Evolutionary conservation across 768 basidiomycete species (phyloP).

Genomic region (Boletus patriciae): DNA sequence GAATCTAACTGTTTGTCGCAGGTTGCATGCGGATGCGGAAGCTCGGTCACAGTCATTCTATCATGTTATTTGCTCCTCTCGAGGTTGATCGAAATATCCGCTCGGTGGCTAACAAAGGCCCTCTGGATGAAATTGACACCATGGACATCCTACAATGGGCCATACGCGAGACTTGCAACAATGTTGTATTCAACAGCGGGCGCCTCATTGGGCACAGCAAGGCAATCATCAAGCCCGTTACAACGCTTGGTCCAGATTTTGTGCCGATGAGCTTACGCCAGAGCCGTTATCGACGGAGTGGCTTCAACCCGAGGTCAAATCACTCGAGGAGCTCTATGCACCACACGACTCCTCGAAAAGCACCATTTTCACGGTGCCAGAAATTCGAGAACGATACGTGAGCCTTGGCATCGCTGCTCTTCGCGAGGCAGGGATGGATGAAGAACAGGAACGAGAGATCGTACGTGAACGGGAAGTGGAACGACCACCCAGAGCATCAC

Average conservation of each 20-base stretch:
- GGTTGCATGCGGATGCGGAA: constrained; percentile 55
- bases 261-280: constrained; percentile 5
- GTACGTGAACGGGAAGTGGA: constrained; percentile 42
- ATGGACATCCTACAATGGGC: constrained; percentile 47
- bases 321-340: constrained; percentile 37
- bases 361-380: background rate
- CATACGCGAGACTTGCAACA: constrained; percentile 27
- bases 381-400: constrained; percentile 28
- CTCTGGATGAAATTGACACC: constrained; percentile 8
- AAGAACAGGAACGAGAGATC: constrained; percentile 51
- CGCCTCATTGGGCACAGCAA: constrained; percentile 13
- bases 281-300: constrained; percentile 27
- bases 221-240: constrained; percentile 37
- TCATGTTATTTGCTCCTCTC: too few species aligned
- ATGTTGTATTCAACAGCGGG: too few species aligned
- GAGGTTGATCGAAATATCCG: constrained; percentile 12
- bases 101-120: constrained; percentile 11
- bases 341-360: constrained; percentile 7
- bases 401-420: constrained; percentile 30
- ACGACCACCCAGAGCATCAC: constrained; percentile 30
- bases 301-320: constrained; percentile 41
- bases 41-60: constrained; percentile 31
- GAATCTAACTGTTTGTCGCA: background rate
- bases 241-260: constrained; percentile 15
- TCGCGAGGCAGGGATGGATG: constrained; percentile 31